These are phyloP conservation scores for Neurospora sublineolata DNA, from an alignment of 495 filamentous ascomycete genomes.

Conservation along the genomic window DNA sequence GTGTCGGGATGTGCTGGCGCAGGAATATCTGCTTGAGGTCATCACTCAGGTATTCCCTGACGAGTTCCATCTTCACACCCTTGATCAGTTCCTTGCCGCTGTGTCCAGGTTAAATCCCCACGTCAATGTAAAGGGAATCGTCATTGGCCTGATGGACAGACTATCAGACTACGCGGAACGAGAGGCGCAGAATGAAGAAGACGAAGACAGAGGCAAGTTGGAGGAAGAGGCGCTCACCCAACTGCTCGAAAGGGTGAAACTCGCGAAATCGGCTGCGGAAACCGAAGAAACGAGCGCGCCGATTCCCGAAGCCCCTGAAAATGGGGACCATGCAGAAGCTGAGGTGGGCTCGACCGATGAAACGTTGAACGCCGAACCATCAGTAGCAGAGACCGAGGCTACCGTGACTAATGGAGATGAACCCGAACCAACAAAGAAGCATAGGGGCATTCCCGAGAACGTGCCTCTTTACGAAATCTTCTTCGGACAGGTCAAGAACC, in stretches of 20 bases:
- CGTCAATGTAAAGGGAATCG: conserved; percentile 95
- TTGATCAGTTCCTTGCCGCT: conserved; percentile 85
- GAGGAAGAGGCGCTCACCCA: conserved; percentile 75
- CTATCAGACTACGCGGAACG: conserved; percentile 84
- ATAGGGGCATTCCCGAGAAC: conserved; percentile 63
- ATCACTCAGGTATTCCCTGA: conserved; percentile 99
- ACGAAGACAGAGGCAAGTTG: conserved; percentile 57
- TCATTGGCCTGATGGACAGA: conserved; percentile 95
- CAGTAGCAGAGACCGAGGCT: conserved; percentile 32
- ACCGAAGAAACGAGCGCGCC: conserved; percentile 10
- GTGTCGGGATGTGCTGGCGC: conserved; percentile 89
- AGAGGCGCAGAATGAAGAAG: conserved; percentile 62
- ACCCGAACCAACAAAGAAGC: conserved; percentile 38
- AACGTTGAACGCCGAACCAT: conserved; percentile 13
- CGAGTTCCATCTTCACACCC: conserved; percentile 92
- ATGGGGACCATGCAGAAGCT: conserved; percentile 8
- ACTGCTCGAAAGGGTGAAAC: conserved; percentile 63
- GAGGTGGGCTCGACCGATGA: conserved; percentile 15
- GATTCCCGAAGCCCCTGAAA: conserved; percentile 8
- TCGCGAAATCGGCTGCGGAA: conserved; percentile 48
- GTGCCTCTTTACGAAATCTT: conserved; percentile 95
- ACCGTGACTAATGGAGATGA: conserved; percentile 30
- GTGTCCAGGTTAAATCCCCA: conserved; percentile 86
- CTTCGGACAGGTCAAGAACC: conserved; percentile 86
- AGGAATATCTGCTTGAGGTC: conserved; percentile 94